Percentiles rank a stretch among this genome's conserved stretches.
Evolutionary conservation across 2,329 filamentous ascomycete genomes (phyloP).

Genomic region (Exutisphaerella laricina): DNA sequence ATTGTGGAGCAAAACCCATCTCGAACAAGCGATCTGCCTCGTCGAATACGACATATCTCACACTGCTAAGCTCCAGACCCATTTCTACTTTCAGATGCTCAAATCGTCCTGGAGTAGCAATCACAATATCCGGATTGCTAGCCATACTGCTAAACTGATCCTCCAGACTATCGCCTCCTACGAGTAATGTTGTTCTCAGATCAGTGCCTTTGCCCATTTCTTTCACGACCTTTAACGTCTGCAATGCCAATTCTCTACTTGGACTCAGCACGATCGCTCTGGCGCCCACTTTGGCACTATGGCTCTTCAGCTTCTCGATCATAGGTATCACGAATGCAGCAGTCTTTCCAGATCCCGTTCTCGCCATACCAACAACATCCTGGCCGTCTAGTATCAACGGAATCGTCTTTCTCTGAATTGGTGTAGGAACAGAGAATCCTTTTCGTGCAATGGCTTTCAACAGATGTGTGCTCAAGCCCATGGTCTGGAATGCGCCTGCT

Average conservation of each 20-base stretch:
- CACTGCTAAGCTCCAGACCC: conserved; percentile 81
- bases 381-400: conserved; percentile 82
- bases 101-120: conserved; percentile 93
- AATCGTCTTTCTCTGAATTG: conserved; percentile 95
- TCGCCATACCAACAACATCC: conserved; percentile 98
- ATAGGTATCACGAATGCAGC: conserved; percentile 97
- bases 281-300: conserved; percentile 80
- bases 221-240: conserved; percentile 94
- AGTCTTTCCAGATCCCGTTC: conserved; percentile 98
- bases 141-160: conserved; percentile 93
- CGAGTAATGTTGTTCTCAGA: conserved; percentile 79
- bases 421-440: conserved; percentile 92
- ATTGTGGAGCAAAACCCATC: conserved; percentile 93
- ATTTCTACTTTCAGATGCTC: conserved; percentile 97
- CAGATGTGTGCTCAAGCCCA: conserved; percentile 78
- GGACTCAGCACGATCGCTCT: conserved; percentile 85
- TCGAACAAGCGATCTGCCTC: conserved; percentile 96
- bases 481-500: conserved; percentile 91
- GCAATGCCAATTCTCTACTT: conserved; percentile 86
- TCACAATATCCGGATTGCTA: conserved; percentile 92
- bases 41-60: conserved; percentile 94
- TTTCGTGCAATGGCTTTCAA: conserved; percentile 89
- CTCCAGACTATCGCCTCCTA: conserved; percentile 91
- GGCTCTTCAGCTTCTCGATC: conserved; percentile 86
- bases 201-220: conserved; percentile 88